Conservation (phyloP, 2,329 filamentous ascomycete species). For the Coleophoma eucalyptorum region DNA sequence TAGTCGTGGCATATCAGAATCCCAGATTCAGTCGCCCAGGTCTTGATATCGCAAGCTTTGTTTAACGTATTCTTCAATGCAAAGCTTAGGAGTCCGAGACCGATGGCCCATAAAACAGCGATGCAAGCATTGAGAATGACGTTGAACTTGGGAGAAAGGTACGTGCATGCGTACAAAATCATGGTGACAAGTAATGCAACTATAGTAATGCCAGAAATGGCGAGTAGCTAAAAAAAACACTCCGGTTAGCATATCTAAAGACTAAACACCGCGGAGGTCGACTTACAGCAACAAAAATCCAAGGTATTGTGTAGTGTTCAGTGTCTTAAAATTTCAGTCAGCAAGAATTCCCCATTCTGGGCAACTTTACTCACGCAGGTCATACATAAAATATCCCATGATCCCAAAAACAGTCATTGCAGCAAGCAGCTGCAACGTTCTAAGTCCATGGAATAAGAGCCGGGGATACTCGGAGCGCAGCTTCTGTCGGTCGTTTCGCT, state of each 20-base stretch:
- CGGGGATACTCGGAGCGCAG: constrained; percentile 20
- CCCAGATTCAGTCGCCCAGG: constrained; percentile 17
- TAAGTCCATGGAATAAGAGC: constrained; percentile 20
- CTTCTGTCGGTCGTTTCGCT: no score
- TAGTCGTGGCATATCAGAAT: constrained; percentile 24
- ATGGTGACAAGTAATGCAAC: constrained; percentile 19
- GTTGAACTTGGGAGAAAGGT: constrained; percentile 24
- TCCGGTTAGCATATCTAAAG: neutral
- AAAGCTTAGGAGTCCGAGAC: constrained; percentile 21
- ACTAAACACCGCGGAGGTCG: neutral
- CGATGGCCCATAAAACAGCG: constrained; percentile 19
- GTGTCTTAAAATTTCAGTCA: constrained; percentile 5
- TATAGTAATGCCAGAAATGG: constrained; percentile 19
- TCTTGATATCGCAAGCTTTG: constrained; percentile 15
- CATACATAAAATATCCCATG: constrained; percentile 24
- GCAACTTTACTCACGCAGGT: constrained; percentile 15
- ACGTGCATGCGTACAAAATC: constrained; percentile 24
- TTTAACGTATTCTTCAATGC: constrained; percentile 19
- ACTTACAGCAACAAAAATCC: constrained; percentile 24
- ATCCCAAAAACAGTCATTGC: constrained; percentile 19
- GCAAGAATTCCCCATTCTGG: neutral
- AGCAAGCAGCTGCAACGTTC: constrained; percentile 18
- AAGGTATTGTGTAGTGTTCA: constrained; percentile 19
- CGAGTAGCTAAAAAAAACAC: constrained; percentile 10
- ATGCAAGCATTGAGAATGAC: constrained; percentile 17